Conservation (phyloP, 2,329 filamentous ascomycete species). For the Fusarium graminum region DNA sequence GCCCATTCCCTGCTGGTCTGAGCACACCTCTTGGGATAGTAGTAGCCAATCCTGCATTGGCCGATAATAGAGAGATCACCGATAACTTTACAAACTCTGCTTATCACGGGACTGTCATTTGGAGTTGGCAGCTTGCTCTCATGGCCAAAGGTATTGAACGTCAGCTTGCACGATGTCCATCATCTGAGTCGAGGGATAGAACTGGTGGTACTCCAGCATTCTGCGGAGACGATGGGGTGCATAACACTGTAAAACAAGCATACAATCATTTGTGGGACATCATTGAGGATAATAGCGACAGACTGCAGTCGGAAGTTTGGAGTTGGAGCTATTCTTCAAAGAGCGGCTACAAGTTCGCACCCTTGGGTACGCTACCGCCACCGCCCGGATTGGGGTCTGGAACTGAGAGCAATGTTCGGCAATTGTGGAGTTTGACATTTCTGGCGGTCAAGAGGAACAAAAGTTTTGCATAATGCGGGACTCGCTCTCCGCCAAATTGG, state of each 20-base stretch:
- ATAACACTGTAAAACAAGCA: slow-evolving; percentile 61
- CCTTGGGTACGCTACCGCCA: slow-evolving; percentile 40
- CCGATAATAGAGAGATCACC: slow-evolving; percentile 60
- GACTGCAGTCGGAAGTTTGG: slow-evolving; percentile 72
- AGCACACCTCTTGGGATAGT: slow-evolving; percentile 68
- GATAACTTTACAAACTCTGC: slow-evolving; percentile 67
- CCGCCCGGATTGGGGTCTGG: slow-evolving; percentile 26
- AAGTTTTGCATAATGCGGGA: background rate
- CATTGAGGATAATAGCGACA: slow-evolving; percentile 65
- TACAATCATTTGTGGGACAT: slow-evolving; percentile 73
- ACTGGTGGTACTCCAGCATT: slow-evolving; percentile 58
- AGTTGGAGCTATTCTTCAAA: slow-evolving; percentile 65
- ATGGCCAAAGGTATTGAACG: slow-evolving; percentile 71
- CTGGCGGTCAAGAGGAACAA: slow-evolving; percentile 35
- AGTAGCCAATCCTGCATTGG: slow-evolving; percentile 72
- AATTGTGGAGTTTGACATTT: slow-evolving; percentile 42
- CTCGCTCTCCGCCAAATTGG: no score
- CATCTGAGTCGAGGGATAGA: background rate
- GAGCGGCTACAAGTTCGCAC: slow-evolving; percentile 43
- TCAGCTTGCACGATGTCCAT: slow-evolving; percentile 67
- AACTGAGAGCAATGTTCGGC: slow-evolving; percentile 39
- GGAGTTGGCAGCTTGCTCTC: slow-evolving; percentile 75
- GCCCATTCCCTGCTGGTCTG: slow-evolving; percentile 70
- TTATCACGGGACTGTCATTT: slow-evolving; percentile 73
- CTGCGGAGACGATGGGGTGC: slow-evolving; percentile 60